Base-by-base conservation (phyloP, 1,284 basidiomycete species). In the Polyporus tsugae region DNA sequence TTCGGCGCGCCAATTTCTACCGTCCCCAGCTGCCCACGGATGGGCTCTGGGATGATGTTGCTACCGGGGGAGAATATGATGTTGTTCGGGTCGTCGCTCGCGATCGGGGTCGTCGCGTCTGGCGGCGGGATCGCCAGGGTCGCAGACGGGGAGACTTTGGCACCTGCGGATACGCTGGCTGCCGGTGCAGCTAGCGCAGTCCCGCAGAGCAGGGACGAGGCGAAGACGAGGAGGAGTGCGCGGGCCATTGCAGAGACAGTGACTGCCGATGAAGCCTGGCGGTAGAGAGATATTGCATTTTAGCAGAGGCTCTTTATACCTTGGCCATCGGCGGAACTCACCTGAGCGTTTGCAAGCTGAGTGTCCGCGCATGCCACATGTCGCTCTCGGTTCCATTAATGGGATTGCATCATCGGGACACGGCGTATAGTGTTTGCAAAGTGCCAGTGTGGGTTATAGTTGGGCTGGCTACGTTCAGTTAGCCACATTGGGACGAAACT, bases 1-100 rank as follows among this genome's bases (percentile, higher is more conserved):
- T 92, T 87, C 69, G 83, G 81, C 19, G 89, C 89, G 10, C 89
- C 89, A 35, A 91, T 73, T 61, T 91, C 78, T 44, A 78, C 73
- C 17, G 84, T 86, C 29, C 90, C 90, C 9, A 86, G 81, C 42
- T 74, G 63, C 13, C 81, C 84, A 42, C 84, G 81, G 19, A 82
- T 76, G 6, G 84, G 78, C 61, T 78, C 71, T 5, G 81, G 79
- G 38, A 70, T 64, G 62, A 69, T 73, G 63, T 76, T 71, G 36
- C 72, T 73, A 65, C 76, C 73, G 10, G 67, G 67, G 2, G 64
- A 68, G 77, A 64, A 79, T 75, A 52, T 77, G 75, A 82, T 82
- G 84, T 72, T 74, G 76, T 90, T 90, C 41, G 89, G 86, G 72
- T 87, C 79, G 64, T 86, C 80, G 66, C 79, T 82, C 60, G 86